Conservation (phyloP, 1,139 yeast genomes). For the Yamadazyma siamensis region DNA sequence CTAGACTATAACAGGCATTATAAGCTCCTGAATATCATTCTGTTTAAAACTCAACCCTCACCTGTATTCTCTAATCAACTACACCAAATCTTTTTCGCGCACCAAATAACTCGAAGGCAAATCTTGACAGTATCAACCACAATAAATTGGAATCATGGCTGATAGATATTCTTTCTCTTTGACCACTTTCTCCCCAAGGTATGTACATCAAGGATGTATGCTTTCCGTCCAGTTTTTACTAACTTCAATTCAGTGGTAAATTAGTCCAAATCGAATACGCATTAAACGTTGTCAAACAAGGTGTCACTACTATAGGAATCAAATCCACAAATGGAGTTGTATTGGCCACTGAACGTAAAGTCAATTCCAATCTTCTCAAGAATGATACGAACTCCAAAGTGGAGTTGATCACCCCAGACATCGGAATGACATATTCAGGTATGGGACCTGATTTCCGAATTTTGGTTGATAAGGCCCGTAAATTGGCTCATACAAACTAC, state of each 20-base stretch:
- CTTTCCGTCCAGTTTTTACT: constrained; percentile 1
- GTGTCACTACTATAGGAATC: constrained; percentile 95
- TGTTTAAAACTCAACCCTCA: too few relatives aligned
- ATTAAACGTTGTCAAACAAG: constrained; percentile 94
- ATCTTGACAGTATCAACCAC: constrained; percentile 1
- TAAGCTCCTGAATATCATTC: too few relatives aligned
- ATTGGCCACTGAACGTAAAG: constrained; percentile 92
- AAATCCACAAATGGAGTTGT: constrained; percentile 96
- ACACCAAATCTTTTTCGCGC: too few relatives aligned
- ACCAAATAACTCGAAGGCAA: constrained; percentile 7
- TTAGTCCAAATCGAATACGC: constrained; percentile 98
- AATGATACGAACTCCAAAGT: constrained; percentile 76
- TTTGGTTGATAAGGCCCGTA: constrained; percentile 88
- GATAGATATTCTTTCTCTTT: constrained; percentile 97
- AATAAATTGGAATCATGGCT: too few relatives aligned
- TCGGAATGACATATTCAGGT: constrained; percentile 96
- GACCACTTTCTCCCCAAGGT: constrained; percentile 95
- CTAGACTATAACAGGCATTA: too few relatives aligned
- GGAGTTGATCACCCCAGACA: constrained; percentile 85
- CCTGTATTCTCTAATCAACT: too few relatives aligned
- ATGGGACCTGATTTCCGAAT: constrained; percentile 99
- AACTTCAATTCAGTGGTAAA: constrained; percentile 67
- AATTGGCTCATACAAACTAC: constrained; percentile 88
- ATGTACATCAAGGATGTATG: constrained; percentile 26
- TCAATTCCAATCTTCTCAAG: constrained; percentile 74